A percentile compares a stretch with the other conserved stretches of the same genome.
These are phyloP conservation scores for Pachysolen tannophilus DNA, from an alignment of 805 yeast genomes.

Conservation along the genomic window DNA sequence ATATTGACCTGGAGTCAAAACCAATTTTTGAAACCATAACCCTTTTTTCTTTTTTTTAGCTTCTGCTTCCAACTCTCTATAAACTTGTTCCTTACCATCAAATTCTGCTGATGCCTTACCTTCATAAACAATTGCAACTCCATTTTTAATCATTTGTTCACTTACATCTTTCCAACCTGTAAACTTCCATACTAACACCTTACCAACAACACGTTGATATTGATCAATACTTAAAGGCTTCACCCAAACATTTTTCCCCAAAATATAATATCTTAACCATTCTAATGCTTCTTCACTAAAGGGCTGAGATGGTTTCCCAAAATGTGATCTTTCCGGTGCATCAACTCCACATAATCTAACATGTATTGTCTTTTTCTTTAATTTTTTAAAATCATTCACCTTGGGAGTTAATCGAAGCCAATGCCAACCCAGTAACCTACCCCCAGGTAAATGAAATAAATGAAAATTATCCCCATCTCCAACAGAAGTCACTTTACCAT, in stretches of 20 bases:
- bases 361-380: conserved; percentile 64
- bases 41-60: conserved; percentile 58
- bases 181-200: conserved; percentile 52
- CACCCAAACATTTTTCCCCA: conserved; percentile 63
- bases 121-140: conserved; percentile 85
- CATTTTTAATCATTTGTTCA: conserved; percentile 75
- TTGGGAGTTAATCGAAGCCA: conserved; percentile 71
- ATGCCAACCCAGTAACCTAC: conserved; percentile 84
- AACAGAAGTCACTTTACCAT: conserved; percentile 79
- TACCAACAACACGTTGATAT: conserved; percentile 81
- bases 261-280: conserved; percentile 63
- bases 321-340: conserved; percentile 94
- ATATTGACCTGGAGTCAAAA: conserved; percentile 71
- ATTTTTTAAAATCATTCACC: conserved; percentile 31
- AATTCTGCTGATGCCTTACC: conserved; percentile 76
- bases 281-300: conserved; percentile 72
- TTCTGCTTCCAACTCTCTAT: conserved; percentile 46
- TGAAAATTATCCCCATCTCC: conserved; percentile 97
- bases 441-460: conserved; percentile 92
- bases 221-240: conserved; percentile 82
- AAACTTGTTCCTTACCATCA: conserved; percentile 63
- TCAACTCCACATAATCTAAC: conserved; percentile 88
- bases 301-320: conserved; percentile 90
- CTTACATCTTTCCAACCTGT: conserved; percentile 76
- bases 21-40: conserved; percentile 55